Evolutionary conservation across 1,284 basidiomycete genomes (phyloP), one percentile per base, ranked within the genome.

Genomic region (Rhodotorula sp.): DNA sequence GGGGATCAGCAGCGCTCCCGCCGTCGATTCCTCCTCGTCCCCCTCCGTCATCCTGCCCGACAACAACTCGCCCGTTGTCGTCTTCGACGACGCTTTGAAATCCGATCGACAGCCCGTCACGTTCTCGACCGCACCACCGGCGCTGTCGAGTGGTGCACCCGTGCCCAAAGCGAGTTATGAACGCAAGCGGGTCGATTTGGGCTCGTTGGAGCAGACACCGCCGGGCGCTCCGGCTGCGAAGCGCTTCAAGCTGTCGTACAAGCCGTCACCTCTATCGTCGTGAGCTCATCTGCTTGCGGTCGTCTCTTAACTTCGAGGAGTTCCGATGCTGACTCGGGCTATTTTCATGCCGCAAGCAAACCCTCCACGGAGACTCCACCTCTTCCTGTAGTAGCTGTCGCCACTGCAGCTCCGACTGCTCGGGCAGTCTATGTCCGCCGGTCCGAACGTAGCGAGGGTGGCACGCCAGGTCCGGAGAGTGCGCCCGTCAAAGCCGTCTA

Each of bases 351-450:
- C 37, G 37, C 3, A 42, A 42, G 37, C 10, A 42, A 42, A 42
- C 37, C 37, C 20, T 26, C 0, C 24, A 26, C 26, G 53, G 45
- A 8, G 6, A 20, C 53, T n/a, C 44, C 17, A 14, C 33, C 12
- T 6, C 17, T 24, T 42, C 42, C n/a, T 26, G 12, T 6, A 48
- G 20, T 20, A 45, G 26, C 46, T 44, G 42, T 10, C 56, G 18
- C 37, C n/a, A 10, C 51, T 24, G 7, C 37, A n/a, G 2, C 33
- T 42, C 37, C 37, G 37, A 42, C 37, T 14, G 37, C 37, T n/a
- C 71, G 71, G 49, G 73, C 63, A 6, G 66, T 69, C 63, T 74
- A 74, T 59, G 59, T 70, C 24, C 73, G 73, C 3, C 66, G 67
- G 5, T 37, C 51, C 18, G 58, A 56, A 51, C 56, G 56, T 4